phyloP scores from a whole-genome alignment of 2,329 filamentous ascomycete genomes.

The Orbilia brochopaga region DNA sequence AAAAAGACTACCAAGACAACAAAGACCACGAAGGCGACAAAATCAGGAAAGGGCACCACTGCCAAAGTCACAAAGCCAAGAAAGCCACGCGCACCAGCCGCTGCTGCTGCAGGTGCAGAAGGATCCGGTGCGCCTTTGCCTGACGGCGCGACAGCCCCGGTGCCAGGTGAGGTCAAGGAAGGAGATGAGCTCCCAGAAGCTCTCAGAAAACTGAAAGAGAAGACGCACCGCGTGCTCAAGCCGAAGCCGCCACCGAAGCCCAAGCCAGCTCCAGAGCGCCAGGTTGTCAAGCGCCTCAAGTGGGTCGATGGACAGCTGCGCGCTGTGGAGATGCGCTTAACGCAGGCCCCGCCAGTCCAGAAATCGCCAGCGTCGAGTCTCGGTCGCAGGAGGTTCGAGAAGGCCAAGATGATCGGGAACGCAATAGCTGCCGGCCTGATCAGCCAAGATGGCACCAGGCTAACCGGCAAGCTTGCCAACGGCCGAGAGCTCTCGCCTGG shows the following conservation, averaged over 20 bases:
- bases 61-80: conserved; percentile 33
- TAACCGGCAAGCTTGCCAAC: conserved; percentile 29
- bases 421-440: conserved; percentile 22
- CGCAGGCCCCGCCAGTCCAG: conserved; percentile 42
- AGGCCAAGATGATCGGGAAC: conserved; percentile 22
- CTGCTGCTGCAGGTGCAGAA: conserved; percentile 20
- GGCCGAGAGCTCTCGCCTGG: conserved; percentile 31
- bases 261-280: conserved; percentile 42
- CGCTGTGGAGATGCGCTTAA: conserved; percentile 45
- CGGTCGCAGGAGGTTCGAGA: conserved; percentile 43
- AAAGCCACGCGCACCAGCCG: conserved; percentile 34
- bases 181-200: conserved; percentile 30
- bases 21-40: conserved; percentile 43
- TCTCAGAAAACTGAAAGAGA: conserved; percentile 45
- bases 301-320: conserved; percentile 43
- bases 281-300: conserved; percentile 46
- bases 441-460: conserved; percentile 13
- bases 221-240: conserved; percentile 39
- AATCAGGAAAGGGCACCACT: conserved; percentile 33
- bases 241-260: conserved; percentile 43
- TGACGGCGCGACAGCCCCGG: conserved; percentile 16
- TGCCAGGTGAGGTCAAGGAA: conserved; percentile 18
- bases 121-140: conserved; percentile 15
- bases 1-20: conserved; percentile 40
- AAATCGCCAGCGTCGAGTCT: conserved; percentile 41